These are phyloP conservation scores for Cladorrhinum sp. DNA, from an alignment of 2,329 filamentous ascomycete genomes.

Conservation along the genomic window DNA sequence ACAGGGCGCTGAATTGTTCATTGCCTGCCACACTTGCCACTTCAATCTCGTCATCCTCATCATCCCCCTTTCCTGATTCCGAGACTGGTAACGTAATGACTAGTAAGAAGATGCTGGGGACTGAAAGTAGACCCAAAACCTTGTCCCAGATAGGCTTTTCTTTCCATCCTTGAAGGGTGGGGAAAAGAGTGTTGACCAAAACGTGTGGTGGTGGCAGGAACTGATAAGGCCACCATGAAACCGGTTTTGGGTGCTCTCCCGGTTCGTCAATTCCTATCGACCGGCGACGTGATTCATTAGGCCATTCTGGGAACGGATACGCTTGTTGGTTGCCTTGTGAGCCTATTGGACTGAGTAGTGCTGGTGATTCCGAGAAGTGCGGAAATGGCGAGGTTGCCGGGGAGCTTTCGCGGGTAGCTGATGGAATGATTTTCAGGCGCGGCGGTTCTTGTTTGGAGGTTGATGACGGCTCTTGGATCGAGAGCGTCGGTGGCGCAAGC, in stretches of 20 bases:
- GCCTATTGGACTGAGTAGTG: slow-evolving; percentile 40
- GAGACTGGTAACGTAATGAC: slow-evolving; percentile 90
- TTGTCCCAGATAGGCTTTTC: slow-evolving; percentile 85
- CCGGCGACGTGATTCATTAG: slow-evolving; percentile 45
- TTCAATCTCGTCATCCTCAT: slow-evolving; percentile 52
- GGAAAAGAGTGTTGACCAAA: slow-evolving; percentile 74
- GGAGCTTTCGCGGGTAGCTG: slow-evolving; percentile 45
- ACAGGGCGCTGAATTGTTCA: slow-evolving; percentile 26
- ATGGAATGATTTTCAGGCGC: slow-evolving; percentile 44
- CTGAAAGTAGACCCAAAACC: slow-evolving; percentile 74
- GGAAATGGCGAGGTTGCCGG: slow-evolving; percentile 64
- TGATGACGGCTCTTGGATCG: neutral
- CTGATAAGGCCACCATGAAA: slow-evolving; percentile 79
- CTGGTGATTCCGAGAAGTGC: slow-evolving; percentile 59
- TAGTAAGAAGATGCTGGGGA: slow-evolving; percentile 86
- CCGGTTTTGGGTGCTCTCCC: slow-evolving; percentile 42
- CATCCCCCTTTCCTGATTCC: slow-evolving; percentile 63
- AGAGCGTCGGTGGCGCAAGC: slow-evolving; percentile 25
- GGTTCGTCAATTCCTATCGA: slow-evolving; percentile 40
- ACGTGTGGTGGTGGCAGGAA: slow-evolving; percentile 69
- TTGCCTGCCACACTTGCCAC: slow-evolving; percentile 35
- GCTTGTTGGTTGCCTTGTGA: slow-evolving; percentile 41
- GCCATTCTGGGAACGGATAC: slow-evolving; percentile 53
- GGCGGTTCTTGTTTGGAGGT: slow-evolving; percentile 2
- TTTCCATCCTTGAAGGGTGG: slow-evolving; percentile 77